A percentile compares a stretch with the other conserved stretches of the same genome.
Conservation (phyloP, 2,329 filamentous ascomycete genomes). For the Exophiala sideris region DNA sequence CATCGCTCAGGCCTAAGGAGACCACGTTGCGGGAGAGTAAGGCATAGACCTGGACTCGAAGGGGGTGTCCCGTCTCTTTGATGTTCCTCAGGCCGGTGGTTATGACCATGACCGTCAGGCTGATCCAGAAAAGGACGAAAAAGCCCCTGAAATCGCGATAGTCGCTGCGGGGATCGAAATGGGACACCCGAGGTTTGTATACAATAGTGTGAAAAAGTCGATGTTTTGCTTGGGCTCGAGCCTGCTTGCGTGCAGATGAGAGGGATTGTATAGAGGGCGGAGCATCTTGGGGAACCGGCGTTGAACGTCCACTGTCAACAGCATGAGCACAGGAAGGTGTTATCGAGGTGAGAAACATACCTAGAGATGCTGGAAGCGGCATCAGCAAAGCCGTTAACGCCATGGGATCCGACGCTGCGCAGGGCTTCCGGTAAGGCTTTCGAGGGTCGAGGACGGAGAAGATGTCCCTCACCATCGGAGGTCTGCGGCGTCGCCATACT, state of each 20-base stretch:
- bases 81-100: constrained; percentile 91
- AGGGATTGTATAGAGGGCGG: constrained; percentile 88
- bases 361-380: constrained; percentile 36
- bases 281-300: constrained; percentile 81
- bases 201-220: constrained; percentile 91
- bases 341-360: constrained; percentile 25
- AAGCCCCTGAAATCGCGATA: constrained; percentile 95
- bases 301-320: constrained; percentile 67
- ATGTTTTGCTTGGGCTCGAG: constrained; percentile 73
- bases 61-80: constrained; percentile 85
- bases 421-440: constrained; percentile 17
- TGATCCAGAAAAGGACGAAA: constrained; percentile 98
- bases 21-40: constrained; percentile 85
- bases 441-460: constrained; percentile 22
- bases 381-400: constrained; percentile 30
- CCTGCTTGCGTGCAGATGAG: constrained; percentile 77
- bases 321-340: constrained; percentile 2
- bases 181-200: constrained; percentile 84
- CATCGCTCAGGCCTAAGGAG: constrained; percentile 79
- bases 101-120: constrained; percentile 91
- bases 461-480: constrained; percentile 17
- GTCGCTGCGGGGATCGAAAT: constrained; percentile 90
- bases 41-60: constrained; percentile 82
- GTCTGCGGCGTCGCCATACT: constrained; percentile 12
- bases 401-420: constrained; percentile 25